These are phyloP conservation scores for Arxiozyma telluris DNA, from an alignment of 1,139 yeast genomes.

Conservation along the genomic window DNA sequence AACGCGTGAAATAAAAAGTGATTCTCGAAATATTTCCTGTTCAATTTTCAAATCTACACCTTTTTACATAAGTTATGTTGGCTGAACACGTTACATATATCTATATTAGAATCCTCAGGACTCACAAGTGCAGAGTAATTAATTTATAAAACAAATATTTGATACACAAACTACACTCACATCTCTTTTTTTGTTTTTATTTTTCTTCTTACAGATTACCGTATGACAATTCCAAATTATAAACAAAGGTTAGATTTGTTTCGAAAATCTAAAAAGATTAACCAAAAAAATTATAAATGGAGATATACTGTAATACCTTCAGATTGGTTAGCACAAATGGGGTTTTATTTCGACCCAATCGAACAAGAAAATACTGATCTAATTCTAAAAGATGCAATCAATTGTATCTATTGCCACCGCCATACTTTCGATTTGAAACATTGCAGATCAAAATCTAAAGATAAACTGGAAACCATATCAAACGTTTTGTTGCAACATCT, in stretches of 20 bases:
- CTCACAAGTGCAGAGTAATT: too few species aligned
- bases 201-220: not conserved
- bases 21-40: not conserved
- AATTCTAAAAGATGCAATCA: slow-evolving; percentile 36
- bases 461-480: slow-evolving; percentile 17
- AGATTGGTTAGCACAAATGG: slow-evolving; percentile 49
- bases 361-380: not conserved
- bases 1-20: too few species aligned
- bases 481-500: slow-evolving; percentile 21
- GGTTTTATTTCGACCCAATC: slow-evolving; percentile 59
- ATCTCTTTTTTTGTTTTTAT: not conserved
- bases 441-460: slow-evolving; percentile 20
- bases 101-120: not conserved
- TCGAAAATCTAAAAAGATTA: slow-evolving; percentile 22
- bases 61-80: too few species aligned
- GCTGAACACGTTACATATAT: too few species aligned
- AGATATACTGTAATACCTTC: slow-evolving; percentile 34
- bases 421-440: slow-evolving; percentile 22
- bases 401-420: slow-evolving; percentile 55
- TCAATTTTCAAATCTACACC: not conserved
- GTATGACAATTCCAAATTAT: not conserved
- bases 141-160: too few species aligned
- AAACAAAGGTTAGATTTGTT: slow-evolving; percentile 24
- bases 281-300: slow-evolving; percentile 31
- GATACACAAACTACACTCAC: too few species aligned